Percentiles rank a stretch among this genome's conserved stretches.
Conservation (phyloP, 179 eudicot genomes). For the Monotropa hypopitys region DNA sequence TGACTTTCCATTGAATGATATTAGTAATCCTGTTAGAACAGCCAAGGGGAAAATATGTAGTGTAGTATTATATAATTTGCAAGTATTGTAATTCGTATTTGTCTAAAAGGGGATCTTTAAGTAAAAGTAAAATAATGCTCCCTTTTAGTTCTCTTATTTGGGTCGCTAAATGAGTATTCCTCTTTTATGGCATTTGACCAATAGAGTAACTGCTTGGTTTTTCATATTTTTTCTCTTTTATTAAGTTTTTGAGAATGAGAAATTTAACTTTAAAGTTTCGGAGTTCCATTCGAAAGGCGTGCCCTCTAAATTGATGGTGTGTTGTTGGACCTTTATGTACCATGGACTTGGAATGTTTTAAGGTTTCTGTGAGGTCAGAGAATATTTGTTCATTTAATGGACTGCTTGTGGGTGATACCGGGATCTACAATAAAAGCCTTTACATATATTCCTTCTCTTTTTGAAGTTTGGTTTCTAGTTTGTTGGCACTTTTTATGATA, state of each 20-base stretch:
- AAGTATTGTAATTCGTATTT: neutral
- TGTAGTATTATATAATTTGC: neutral
- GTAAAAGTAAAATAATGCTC: neutral
- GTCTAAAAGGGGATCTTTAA: neutral
- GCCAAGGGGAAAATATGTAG: neutral
- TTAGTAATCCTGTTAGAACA: slow-evolving; percentile 4
- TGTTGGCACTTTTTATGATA: neutral
- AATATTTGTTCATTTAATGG: neutral
- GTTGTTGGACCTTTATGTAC: neutral
- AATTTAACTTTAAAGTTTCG: neutral
- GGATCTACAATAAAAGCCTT: neutral
- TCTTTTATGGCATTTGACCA: neutral
- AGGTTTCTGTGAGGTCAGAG: neutral
- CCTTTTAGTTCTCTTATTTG: neutral
- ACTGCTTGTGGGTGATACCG: neutral
- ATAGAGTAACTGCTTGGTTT: neutral
- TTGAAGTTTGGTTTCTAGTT: neutral
- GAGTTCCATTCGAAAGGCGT: neutral
- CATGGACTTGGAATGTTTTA: neutral
- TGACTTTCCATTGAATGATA: neutral
- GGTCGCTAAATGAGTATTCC: neutral
- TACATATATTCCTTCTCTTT: neutral
- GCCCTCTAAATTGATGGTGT: neutral
- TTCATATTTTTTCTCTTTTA: neutral
- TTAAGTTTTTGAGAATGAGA: neutral